Conservation (phyloP, 1,284 basidiomycete species). For the Neonothopanus nambi region DNA sequence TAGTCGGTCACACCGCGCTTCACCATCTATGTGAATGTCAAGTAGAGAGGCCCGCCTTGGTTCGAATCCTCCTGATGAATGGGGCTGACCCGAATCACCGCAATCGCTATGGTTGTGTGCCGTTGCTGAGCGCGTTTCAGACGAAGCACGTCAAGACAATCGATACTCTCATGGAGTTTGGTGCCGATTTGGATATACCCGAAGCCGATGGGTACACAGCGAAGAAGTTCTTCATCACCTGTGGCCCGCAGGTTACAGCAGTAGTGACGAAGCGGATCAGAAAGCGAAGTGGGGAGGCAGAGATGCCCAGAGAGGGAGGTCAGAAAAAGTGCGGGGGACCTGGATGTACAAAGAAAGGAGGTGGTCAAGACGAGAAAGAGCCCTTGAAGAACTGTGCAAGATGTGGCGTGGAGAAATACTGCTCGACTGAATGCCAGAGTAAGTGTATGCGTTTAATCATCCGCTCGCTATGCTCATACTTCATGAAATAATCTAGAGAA, state of each 20-base stretch:
- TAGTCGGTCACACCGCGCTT: constrained; percentile 51
- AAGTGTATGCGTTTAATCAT: constrained; percentile 22
- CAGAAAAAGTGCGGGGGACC: constrained; percentile 44
- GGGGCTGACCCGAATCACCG: constrained; percentile 47
- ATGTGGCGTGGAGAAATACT: constrained; percentile 49
- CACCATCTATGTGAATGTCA: constrained; percentile 41
- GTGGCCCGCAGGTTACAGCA: constrained; percentile 49
- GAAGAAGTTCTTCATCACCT: constrained; percentile 30
- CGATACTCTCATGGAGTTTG: constrained; percentile 50
- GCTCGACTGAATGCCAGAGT: constrained; percentile 56
- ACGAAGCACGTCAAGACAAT: constrained; percentile 34
- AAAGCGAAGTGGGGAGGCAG: constrained; percentile 42
- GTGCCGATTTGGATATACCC: constrained; percentile 44
- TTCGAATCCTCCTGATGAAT: constrained; percentile 37
- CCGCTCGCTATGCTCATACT: neutral
- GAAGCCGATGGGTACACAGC: constrained; percentile 47
- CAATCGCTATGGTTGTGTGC: constrained; percentile 48
- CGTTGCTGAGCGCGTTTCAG: constrained; percentile 40
- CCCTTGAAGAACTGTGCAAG: constrained; percentile 43
- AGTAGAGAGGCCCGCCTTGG: constrained; percentile 18
- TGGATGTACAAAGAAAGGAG: constrained; percentile 28
- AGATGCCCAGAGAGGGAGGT: constrained; percentile 30
- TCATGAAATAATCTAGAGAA: constrained; percentile 37
- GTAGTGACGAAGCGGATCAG: constrained; percentile 47
- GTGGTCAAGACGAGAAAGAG: neutral